Evolutionary conservation across 495 filamentous ascomycete species (phyloP).

Genomic region (Daldinia bambusicola): DNA sequence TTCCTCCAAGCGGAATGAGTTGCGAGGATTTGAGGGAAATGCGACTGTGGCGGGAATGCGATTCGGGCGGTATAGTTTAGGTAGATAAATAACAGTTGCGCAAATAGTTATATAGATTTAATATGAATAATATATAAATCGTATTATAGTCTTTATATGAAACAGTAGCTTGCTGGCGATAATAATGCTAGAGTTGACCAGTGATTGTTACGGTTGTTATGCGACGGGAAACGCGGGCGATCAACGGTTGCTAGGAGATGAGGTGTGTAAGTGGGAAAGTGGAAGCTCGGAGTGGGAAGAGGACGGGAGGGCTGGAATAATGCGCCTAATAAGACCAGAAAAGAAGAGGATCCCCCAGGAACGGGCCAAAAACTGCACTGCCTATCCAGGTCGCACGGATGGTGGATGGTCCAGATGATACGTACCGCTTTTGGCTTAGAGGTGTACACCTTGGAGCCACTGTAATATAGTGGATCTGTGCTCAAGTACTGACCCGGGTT

Average conservation of each 20-base stretch:
- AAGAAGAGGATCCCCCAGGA: constrained; percentile 26
- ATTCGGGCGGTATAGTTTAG: constrained; percentile 13
- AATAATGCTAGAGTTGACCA: constrained; percentile 6
- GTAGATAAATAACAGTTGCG: background rate
- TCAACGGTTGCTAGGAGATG: constrained; percentile 41
- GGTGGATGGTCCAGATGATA: constrained; percentile 41
- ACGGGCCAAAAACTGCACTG: constrained; percentile 19
- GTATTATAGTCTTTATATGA: background rate
- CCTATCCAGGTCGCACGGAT: constrained; percentile 35
- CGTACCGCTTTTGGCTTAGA: constrained; percentile 40
- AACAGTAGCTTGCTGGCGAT: constrained; percentile 15
- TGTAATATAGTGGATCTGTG: constrained; percentile 23
- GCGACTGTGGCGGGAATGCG: constrained; percentile 33
- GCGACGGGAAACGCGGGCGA: constrained; percentile 32
- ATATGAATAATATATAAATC: background rate
- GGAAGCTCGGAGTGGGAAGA: constrained; percentile 40
- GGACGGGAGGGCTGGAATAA: constrained; percentile 43
- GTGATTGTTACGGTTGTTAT: constrained; percentile 26
- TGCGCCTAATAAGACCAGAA: constrained; percentile 49
- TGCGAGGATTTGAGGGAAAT: constrained; percentile 15
- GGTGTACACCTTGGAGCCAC: constrained; percentile 24
- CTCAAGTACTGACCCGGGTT: background rate
- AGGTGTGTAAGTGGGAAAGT: constrained; percentile 42
- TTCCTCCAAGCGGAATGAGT: constrained; percentile 11
- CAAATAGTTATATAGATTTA: constrained; percentile 12